Evolutionary conservation across 352 stramenopile species (phyloP), one percentile per base, ranked within the genome.

Genomic region (Phytophthora hybrid): DNA sequence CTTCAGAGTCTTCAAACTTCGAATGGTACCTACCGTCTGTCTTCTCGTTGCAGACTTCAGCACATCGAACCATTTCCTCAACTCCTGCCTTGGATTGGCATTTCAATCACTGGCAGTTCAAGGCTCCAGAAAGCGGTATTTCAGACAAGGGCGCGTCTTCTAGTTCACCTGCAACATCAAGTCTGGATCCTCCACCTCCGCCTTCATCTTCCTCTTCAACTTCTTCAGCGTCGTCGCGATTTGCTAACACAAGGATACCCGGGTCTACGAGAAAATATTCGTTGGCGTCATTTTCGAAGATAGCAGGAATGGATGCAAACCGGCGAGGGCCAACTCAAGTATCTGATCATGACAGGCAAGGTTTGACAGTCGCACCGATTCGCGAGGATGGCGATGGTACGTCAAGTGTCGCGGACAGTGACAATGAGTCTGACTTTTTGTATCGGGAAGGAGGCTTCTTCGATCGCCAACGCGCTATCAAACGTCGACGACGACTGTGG

Each of bases 381-480:
- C 76, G 77, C 49, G 77, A 76, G 44, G 68, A 74, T 32, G 62
- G 56, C 21, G 67, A 78, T 47, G 57, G 44, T 19, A 29, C 47
- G 37, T 67, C 69, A 19, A 66, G 59, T 13, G 63, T 53, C 56
- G 66, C 51, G 2, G 65, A 79, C 32, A 67, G 70, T 16, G 63
- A 71, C 8, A 78, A 71, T 31, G 77, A 86, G 11, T 93, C 84
- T 0, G 88, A 94, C 34, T 94, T 94, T 29, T 64, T 94, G 63
- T 94, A 93, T 71, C 83, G 78, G 26, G 81, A 92, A 80, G 85
- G 86, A n/a, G 85, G 88, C 4, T 93, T 94, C 68, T 94, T 94
- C 69, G 88, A 93, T 71, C 88, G 85, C 0, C 88, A 94, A 44
- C 78, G 88, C 23, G 73, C 81, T 29, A 55, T 89, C 10, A 93